Evolutionary conservation across 179 eudicot genomes (phyloP), one percentile per base, ranked within the genome.

Genomic region (Drosera spatulata): DNA sequence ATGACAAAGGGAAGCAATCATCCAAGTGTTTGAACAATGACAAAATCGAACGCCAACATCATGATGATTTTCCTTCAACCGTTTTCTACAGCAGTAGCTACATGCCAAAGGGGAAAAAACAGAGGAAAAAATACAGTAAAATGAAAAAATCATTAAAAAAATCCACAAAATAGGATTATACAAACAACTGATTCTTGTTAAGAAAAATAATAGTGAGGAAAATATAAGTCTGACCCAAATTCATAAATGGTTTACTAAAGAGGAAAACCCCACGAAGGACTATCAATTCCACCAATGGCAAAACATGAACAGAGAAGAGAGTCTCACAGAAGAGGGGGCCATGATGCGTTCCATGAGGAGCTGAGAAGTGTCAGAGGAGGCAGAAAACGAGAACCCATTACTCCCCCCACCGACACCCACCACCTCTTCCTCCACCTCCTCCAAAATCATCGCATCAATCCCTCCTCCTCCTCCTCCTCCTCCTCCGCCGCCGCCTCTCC

Each of bases 281-380:
- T 22, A 22, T 22, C 33, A 22, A 22, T 22, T 22, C 33, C 33
- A 22, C 1, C 33, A 22, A 22, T 46, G 50, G 8, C 50, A 11
- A 46, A 11, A 46, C 50, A 3, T 46, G 37, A 14, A 14, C 56
- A n/a, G 38, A 53, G n/a, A 33, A 42, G 79, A 95, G 76, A 67
- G 89, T 96, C 56, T 22, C 33, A 22, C 33, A 22, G 33, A 22
- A 22, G 99, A 93, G 6, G 84, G 97, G 10, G 99, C 75, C 95
- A 93, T 84, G 50, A 93, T 93, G 2, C 97, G 95, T 11, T 93
- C 99, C 86, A 93, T 79, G 39, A 93, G 70, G 52, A 93, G 83
- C 82, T 89, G 99, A 3, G 93, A 89, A 44, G 99, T 93, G 69
- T 88, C 86, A 10, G 90, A 82, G 0, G 77, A 82, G 48, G 93